A percentile compares a stretch with the other conserved stretches of the same genome.
These are phyloP conservation scores for Exophiala viscosa DNA, from an alignment of 2,329 filamentous ascomycete genomes.

Conservation along the genomic window DNA sequence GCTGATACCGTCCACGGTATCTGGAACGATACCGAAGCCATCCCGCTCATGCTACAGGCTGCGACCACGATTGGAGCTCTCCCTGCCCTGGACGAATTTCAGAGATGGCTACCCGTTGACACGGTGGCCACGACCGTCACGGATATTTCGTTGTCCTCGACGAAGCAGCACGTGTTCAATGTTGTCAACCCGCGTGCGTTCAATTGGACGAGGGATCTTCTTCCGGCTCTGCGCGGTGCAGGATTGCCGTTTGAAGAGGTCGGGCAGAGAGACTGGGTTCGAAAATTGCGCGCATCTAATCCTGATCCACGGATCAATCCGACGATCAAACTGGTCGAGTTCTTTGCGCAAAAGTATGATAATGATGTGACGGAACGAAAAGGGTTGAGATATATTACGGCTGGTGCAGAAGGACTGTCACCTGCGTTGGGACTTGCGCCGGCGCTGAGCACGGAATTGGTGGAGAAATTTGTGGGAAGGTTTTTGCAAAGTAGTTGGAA, in stretches of 20 bases:
- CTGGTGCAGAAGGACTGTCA: constrained; percentile 34
- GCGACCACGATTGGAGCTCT: constrained; percentile 42
- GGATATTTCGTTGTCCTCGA: constrained; percentile 31
- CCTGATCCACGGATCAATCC: constrained; percentile 50
- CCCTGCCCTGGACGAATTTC: constrained; percentile 44
- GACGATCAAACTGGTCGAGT: constrained; percentile 52
- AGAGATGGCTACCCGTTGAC: constrained; percentile 45
- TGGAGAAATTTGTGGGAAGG: constrained; percentile 28
- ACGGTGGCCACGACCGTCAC: constrained; percentile 32
- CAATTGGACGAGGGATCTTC: constrained; percentile 42
- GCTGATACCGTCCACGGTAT: constrained; percentile 46
- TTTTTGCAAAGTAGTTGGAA: constrained; percentile 19
- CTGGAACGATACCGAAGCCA: constrained; percentile 53
- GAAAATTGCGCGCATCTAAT: constrained; percentile 43
- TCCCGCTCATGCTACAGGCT: constrained; percentile 50
- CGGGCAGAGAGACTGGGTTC: constrained; percentile 31
- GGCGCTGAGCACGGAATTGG: constrained; percentile 14
- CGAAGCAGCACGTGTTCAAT: constrained; percentile 44
- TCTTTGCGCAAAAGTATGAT: constrained; percentile 53
- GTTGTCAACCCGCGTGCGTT: constrained; percentile 51
- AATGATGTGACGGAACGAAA: constrained; percentile 39
- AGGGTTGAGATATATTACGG: constrained; percentile 40
- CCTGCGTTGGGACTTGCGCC: constrained; percentile 35
- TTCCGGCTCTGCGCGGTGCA: constrained; percentile 50
- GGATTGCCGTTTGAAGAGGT: constrained; percentile 37